phyloP scores from a whole-genome alignment of 257 asterid species.

The Sherardia arvensis region DNA sequence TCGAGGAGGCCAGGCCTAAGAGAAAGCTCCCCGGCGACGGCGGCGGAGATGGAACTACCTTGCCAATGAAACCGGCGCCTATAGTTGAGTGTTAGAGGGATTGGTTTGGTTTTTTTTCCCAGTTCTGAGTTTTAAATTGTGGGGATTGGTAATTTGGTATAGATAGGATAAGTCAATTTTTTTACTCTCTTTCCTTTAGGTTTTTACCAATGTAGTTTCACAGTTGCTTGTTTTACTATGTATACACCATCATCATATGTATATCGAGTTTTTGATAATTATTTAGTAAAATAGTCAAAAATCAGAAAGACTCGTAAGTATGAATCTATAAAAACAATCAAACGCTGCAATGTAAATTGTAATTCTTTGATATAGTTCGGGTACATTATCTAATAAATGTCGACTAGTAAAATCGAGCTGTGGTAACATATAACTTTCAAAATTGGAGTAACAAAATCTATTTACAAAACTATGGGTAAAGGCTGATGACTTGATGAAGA shows the following conservation, averaged over 20 bases:
- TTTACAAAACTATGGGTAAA: neutral
- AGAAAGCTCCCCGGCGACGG: conserved; percentile 42
- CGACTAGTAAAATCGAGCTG: no score
- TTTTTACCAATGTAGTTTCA: conserved; percentile 5
- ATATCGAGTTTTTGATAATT: neutral
- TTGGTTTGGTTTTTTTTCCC: neutral
- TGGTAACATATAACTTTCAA: no score
- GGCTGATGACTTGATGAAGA: neutral
- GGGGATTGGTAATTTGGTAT: conserved; percentile 24
- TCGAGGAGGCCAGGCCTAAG: conserved; percentile 70
- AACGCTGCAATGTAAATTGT: no score
- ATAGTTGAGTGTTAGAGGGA: conserved; percentile 34
- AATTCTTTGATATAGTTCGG: no score
- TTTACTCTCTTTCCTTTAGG: neutral
- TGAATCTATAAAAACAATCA: no score
- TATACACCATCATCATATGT: neutral
- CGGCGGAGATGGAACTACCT: conserved; percentile 18
- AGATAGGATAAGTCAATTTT: conserved; percentile 6
- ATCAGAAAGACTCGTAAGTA: no score
- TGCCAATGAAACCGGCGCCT: conserved; percentile 27
- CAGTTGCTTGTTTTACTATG: neutral
- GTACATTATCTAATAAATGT: no score
- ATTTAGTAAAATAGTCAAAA: no score
- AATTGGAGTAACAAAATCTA: neutral
- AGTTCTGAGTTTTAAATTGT: conserved; percentile 9